These are phyloP conservation scores for Alternaria incomplexa DNA, from an alignment of 2,329 filamentous ascomycete species.

Conservation along the genomic window DNA sequence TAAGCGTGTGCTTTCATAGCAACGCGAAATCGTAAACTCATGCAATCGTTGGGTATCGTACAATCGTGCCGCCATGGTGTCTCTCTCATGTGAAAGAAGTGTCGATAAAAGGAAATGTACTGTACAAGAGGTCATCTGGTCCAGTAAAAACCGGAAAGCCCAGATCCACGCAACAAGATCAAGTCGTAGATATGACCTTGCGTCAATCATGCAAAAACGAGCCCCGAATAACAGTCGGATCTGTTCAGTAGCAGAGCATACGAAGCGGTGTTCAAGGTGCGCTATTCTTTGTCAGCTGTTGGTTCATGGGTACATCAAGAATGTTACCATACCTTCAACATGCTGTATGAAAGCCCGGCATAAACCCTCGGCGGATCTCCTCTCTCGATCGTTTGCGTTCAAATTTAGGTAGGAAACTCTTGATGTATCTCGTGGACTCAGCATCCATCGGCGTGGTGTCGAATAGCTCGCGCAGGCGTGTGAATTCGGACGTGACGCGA, in stretches of 20 bases:
- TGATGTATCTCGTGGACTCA: conserved; percentile 17
- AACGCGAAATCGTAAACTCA: background rate
- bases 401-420: background rate
- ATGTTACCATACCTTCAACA: background rate
- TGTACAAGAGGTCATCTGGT: background rate
- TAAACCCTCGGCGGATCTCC: background rate
- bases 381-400: background rate
- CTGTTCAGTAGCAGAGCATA: background rate
- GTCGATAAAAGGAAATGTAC: background rate
- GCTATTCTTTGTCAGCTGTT: background rate
- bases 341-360: background rate
- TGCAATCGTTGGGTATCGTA: background rate
- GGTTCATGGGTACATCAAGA: background rate
- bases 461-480: conserved; percentile 15
- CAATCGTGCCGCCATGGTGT: background rate
- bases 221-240: background rate
- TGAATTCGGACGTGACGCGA: conserved; percentile 12
- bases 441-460: conserved; percentile 12
- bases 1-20: background rate
- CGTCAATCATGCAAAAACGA: background rate
- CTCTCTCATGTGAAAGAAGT: background rate
- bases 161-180: background rate
- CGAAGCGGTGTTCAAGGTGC: background rate
- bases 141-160: background rate
- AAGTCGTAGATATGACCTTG: background rate